Conservation (phyloP, 306 rosid genomes). For the Vachellia collinsii region DNA sequence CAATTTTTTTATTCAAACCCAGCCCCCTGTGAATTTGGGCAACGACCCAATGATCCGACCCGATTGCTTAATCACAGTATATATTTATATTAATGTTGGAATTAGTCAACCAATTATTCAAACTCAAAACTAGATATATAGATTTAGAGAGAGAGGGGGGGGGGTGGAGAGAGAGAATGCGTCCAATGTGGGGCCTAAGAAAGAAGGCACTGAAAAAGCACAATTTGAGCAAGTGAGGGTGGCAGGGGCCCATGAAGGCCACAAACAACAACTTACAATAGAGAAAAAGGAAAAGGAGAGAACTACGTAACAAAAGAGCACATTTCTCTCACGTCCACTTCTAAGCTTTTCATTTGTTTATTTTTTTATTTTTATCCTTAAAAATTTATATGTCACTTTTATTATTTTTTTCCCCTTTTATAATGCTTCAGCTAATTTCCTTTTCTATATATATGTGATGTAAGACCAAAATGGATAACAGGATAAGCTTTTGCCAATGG, state of each 20-base stretch:
- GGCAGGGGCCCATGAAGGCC: constrained; percentile 68
- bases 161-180: constrained; percentile 10
- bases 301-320: constrained; percentile 44
- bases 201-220: constrained; percentile 60
- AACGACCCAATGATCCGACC: no score
- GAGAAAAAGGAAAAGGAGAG: constrained; percentile 47
- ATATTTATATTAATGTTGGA: neutral
- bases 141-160: neutral
- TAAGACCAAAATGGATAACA: constrained; percentile 62
- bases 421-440: constrained; percentile 44
- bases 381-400: neutral
- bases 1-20: no score
- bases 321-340: constrained; percentile 71
- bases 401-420: neutral
- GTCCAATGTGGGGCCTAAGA: constrained; percentile 57
- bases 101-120: neutral
- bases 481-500: constrained; percentile 65
- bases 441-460: constrained; percentile 37
- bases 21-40: no score
- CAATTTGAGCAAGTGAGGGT: constrained; percentile 57
- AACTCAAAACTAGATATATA: no score
- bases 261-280: constrained; percentile 59
- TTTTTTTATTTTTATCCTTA: neutral
- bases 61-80: no score
- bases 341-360: constrained; percentile 32